Conservation (phyloP, 2,329 filamentous ascomycete species). For the Diaporthe capsici region DNA sequence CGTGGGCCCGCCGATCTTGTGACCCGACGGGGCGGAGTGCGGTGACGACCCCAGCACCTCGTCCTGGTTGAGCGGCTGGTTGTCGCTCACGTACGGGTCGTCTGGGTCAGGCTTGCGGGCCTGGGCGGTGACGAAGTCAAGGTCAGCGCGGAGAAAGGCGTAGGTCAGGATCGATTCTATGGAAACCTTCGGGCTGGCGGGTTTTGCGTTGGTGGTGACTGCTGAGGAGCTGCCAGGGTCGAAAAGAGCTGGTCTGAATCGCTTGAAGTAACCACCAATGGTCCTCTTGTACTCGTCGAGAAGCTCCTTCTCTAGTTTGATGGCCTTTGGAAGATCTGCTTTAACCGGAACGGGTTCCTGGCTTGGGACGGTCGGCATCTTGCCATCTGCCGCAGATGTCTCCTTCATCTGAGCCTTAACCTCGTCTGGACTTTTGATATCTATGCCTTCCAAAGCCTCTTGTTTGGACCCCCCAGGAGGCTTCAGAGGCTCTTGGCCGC, state of each 20-base stretch:
- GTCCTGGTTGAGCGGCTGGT: slow-evolving; percentile 81
- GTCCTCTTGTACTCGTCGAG: slow-evolving; percentile 84
- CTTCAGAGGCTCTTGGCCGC: slow-evolving; percentile 35
- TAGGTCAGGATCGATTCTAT: slow-evolving; percentile 88
- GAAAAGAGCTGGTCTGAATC: slow-evolving; percentile 89
- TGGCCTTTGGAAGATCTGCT: slow-evolving; percentile 70
- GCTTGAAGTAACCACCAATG: slow-evolving; percentile 93
- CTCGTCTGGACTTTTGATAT: slow-evolving; percentile 66
- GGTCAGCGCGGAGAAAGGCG: slow-evolving; percentile 92
- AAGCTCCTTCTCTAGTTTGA: slow-evolving; percentile 78
- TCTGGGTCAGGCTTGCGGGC: slow-evolving; percentile 83
- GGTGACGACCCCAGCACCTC: slow-evolving; percentile 81
- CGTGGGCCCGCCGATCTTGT: slow-evolving; percentile 78
- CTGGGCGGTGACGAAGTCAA: slow-evolving; percentile 94
- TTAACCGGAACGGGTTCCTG: slow-evolving; percentile 64
- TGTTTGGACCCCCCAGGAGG: slow-evolving; percentile 45
- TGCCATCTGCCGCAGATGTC: slow-evolving; percentile 50
- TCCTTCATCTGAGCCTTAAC: slow-evolving; percentile 55
- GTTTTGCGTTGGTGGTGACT: slow-evolving; percentile 41
- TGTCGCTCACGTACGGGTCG: slow-evolving; percentile 79
- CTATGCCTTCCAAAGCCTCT: slow-evolving; percentile 51
- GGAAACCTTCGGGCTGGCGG: slow-evolving; percentile 58
- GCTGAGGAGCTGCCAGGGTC: slow-evolving; percentile 52
- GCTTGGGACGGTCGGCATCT: slow-evolving; percentile 53
- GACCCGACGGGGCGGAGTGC: slow-evolving; percentile 66